Evolutionary conservation across 2,329 filamentous ascomycete genomes (phyloP).

Genomic region (Phialophora macrospora): DNA sequence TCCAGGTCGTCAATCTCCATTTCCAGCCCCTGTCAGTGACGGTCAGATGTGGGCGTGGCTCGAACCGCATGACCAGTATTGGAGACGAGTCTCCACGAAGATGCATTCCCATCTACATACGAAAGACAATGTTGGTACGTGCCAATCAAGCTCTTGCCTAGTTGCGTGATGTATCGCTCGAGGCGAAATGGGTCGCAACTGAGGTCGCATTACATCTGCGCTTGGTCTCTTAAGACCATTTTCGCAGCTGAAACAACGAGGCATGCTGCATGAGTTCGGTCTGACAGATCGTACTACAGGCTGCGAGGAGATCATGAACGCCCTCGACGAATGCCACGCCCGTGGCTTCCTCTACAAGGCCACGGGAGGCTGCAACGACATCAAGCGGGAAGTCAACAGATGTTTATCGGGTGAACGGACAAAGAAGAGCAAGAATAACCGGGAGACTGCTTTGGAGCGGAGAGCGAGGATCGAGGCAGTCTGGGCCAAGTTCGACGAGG

Average conservation of each 20-base stretch:
- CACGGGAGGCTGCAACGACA: slow-evolving; percentile 84
- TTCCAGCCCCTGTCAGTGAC: slow-evolving; percentile 4
- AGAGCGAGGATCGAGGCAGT: slow-evolving; percentile 73
- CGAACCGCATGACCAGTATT: slow-evolving; percentile 40
- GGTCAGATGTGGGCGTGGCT: slow-evolving; percentile 40
- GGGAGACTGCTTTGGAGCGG: slow-evolving; percentile 71
- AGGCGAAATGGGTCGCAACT: not conserved
- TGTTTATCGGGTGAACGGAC: slow-evolving; percentile 82
- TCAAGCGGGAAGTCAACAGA: slow-evolving; percentile 81
- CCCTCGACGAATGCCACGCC: slow-evolving; percentile 94
- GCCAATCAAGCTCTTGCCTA: slow-evolving; percentile 22
- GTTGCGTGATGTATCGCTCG: slow-evolving; percentile 20
- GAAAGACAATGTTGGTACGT: slow-evolving; percentile 82
- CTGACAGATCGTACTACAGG: slow-evolving; percentile 58
- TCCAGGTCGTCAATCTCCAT: slow-evolving; percentile 5
- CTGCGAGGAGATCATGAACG: slow-evolving; percentile 91
- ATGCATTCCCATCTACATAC: slow-evolving; percentile 99
- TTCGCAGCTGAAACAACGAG: not conserved
- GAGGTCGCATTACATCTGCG: not conserved
- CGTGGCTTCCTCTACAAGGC: slow-evolving; percentile 91
- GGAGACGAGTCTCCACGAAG: slow-evolving; percentile 39
- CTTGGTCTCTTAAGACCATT: not conserved
- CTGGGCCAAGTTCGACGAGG: slow-evolving; percentile 75
- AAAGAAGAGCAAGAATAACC: slow-evolving; percentile 77
- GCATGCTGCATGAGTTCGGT: not conserved